Base-by-base conservation (phyloP, 257 asterid species). In the Ajuga chamaepitys region DNA sequence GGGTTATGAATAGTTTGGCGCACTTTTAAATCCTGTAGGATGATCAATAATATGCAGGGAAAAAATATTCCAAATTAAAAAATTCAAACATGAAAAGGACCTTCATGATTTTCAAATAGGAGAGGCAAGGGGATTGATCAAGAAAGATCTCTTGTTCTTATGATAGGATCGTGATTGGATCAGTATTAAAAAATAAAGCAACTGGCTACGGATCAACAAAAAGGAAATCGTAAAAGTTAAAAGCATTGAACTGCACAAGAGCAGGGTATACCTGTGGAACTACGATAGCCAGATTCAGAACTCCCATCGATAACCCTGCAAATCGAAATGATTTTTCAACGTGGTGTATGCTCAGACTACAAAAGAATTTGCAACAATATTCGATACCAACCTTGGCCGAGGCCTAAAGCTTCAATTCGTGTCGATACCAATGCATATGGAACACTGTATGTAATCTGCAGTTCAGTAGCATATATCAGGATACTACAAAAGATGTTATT, bases 231-330 rank as follows among this genome's bases (percentile, higher is more conserved):
- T 7, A 64, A 17, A 9, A 26, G 25, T 7, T 6, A 9, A 38
- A 6, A 64, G 0, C 2, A 41, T 18, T 7, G 5, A 34, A 46
- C 26, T 21, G 62, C 63, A 18, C 6, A 5, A 21, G 12, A 44
- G 41, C 37, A 17, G 62, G 34, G 9, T 68, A 55, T 81, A 88
- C 96, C 96, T 88, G 98, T 45, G 98, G 95, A 61, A 77, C 55
- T 76, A 91, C 95, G 67, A 86, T 85, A 57, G 95, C 96, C 84
- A 88, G 82, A 76, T 91, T 88, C 70, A 86, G 88, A 67, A 86
- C 87, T 28, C 96, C 95, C 95, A 86, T 86, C 41, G 70, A 85
- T 74, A 91, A 78, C 57, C 98, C 98, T 88, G 87, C 79, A 84
- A 42, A 60, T 74, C 6, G 20, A 57, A 48, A 38, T 58, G n/a